phyloP scores from a whole-genome alignment of 768 basidiomycete genomes.

The Podaxis sp. region DNA sequence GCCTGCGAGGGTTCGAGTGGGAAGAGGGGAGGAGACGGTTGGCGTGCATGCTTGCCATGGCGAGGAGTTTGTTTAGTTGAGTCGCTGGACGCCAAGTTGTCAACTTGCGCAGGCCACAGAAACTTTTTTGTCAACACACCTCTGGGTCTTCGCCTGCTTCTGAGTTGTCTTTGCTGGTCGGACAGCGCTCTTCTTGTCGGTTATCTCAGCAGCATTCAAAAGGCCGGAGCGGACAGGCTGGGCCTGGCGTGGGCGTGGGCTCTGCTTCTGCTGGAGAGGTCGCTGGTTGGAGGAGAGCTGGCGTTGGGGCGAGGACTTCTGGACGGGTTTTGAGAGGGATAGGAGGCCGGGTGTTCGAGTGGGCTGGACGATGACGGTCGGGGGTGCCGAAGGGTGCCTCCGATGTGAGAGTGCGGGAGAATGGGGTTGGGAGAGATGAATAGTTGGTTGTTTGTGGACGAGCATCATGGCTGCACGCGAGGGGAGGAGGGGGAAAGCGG shows the following conservation, averaged over 20 bases:
- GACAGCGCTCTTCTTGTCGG: conserved; percentile 24
- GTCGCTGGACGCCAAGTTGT: not conserved
- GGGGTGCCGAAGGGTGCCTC: conserved; percentile 69
- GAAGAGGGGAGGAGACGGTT: conserved; percentile 56
- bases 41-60: conserved; percentile 50
- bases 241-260: conserved; percentile 27
- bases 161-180: conserved; percentile 30
- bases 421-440: conserved; percentile 27
- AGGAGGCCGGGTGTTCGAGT: conserved; percentile 74
- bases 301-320: conserved; percentile 26
- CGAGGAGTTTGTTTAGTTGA: conserved; percentile 45
- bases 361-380: conserved; percentile 65
- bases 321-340: conserved; percentile 59
- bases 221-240: conserved; percentile 27
- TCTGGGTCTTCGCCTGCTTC: conserved; percentile 26
- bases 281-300: conserved; percentile 25
- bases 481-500: conserved; percentile 20
- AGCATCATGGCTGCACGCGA: conserved; percentile 41
- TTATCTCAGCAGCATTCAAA: conserved; percentile 24
- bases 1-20: conserved; percentile 55
- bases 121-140: conserved; percentile 10
- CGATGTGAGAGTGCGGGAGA: conserved; percentile 40
- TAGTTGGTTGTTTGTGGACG: conserved; percentile 42
- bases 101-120: not conserved
- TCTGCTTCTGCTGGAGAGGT: conserved; percentile 21